A percentile compares a stretch with the other conserved stretches of the same genome.
Conservation (phyloP, 2,329 filamentous ascomycete genomes). For the Didymella segeticola region DNA sequence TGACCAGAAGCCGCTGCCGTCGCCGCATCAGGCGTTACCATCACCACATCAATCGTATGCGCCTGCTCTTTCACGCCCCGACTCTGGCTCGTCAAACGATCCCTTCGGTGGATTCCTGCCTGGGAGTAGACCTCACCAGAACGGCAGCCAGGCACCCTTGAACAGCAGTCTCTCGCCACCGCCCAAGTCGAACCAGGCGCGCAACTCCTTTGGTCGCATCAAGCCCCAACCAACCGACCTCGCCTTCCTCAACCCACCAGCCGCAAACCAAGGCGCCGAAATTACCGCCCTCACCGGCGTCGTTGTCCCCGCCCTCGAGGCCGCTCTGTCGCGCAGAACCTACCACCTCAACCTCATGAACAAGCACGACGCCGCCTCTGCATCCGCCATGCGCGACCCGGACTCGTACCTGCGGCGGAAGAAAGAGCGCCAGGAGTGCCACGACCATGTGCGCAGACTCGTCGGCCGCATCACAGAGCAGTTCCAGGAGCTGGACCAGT, state of each 20-base stretch:
- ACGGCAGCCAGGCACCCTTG: background rate
- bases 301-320: slow-evolving; percentile 89
- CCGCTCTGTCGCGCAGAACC: slow-evolving; percentile 80
- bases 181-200: slow-evolving; percentile 29
- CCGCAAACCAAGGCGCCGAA: slow-evolving; percentile 65
- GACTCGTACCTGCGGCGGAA: slow-evolving; percentile 53
- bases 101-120: slow-evolving; percentile 38
- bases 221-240: slow-evolving; percentile 30
- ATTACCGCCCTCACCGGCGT: slow-evolving; percentile 89
- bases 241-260: slow-evolving; percentile 38
- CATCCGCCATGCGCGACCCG: slow-evolving; percentile 63
- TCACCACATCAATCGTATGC: slow-evolving; percentile 33
- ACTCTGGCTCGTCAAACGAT: slow-evolving; percentile 37
- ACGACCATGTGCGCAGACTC: slow-evolving; percentile 81
- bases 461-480: slow-evolving; percentile 83
- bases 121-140: background rate
- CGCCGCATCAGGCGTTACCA: too few relatives aligned
- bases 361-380: slow-evolving; percentile 47
- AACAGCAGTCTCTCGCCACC: slow-evolving; percentile 12
- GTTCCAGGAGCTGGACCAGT: slow-evolving; percentile 88
- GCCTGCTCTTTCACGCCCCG: slow-evolving; percentile 26
- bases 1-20: slow-evolving; percentile 36
- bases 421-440: slow-evolving; percentile 63
- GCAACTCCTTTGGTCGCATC: slow-evolving; percentile 40
- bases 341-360: slow-evolving; percentile 61